Evolutionary conservation across 495 filamentous ascomycete species (phyloP).

Genomic region (Xylaria grammica): DNA sequence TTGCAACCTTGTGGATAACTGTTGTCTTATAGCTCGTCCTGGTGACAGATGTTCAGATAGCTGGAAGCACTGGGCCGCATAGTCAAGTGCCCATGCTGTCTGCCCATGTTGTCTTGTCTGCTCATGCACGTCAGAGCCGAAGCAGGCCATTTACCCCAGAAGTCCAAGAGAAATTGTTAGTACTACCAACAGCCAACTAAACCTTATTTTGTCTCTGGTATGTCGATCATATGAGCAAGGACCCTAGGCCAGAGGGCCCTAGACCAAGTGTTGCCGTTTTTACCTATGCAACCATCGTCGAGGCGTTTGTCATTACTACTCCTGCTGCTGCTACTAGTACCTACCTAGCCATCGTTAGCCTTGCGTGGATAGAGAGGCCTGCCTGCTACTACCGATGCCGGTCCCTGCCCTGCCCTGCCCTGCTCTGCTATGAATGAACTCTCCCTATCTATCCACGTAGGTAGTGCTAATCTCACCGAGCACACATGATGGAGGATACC

Average conservation of each 20-base stretch:
- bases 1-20: conserved; percentile 4
- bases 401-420: not conserved
- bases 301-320: too few relatives aligned
- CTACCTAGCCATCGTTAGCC: conserved; percentile 1
- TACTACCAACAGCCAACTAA: not conserved
- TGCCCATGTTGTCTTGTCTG: too few relatives aligned
- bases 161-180: not conserved
- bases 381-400: not conserved
- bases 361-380: not conserved
- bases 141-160: not conserved
- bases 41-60: conserved; percentile 14
- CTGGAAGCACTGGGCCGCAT: not conserved
- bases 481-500: conserved; percentile 2
- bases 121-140: conserved; percentile 17
- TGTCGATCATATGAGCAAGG: conserved; percentile 17
- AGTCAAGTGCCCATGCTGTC: conserved; percentile 19
- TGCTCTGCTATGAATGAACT: not conserved
- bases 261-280: not conserved
- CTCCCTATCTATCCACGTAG: not conserved
- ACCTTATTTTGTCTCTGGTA: not conserved
- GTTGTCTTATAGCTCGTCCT: conserved; percentile 3
- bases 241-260: not conserved
- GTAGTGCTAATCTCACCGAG: not conserved
- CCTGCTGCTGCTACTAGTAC: too few relatives aligned
- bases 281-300: conserved; percentile 14